Base-by-base conservation (phyloP, 148 eudicot genomes). In the Heliosperma pusillum region DNA sequence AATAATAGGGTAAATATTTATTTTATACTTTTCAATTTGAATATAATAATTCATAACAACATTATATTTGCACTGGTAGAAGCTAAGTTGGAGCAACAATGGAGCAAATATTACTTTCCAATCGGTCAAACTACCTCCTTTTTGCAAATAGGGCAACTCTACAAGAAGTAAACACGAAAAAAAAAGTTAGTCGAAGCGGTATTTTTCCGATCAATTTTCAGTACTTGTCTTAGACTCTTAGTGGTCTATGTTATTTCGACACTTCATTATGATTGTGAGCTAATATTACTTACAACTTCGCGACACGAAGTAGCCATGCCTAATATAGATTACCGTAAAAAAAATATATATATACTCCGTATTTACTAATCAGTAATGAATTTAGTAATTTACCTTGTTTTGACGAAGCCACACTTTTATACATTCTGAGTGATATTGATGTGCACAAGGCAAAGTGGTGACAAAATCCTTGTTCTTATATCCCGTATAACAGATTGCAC, bases 351-450 rank as follows among this genome's bases (percentile, higher is more conserved):
- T n/a, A n/a, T n/a, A n/a, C n/a, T n/a, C n/a, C n/a, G n/a, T n/a
- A n/a, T n/a, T n/a, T n/a, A n/a, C n/a, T n/a, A n/a, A n/a, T n/a
- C n/a, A n/a, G 70, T n/a, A 21, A 10, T 9, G 42, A 27, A 36
- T 24, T 20, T 84, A 91, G 93, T 88, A 27, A 36, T 24, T 20
- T 84, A 91, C 95, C 89, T 87, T 93, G 6, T 58, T 86, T 44
- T 72, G 70, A 71, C 30, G 68, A 82, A 93, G 75, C 98, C 98
- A 93, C 20, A 59, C 75, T 21, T 36, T 80, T 68, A 93, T 87
- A 78, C 97, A 93, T 3, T 86, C 67, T 16, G 89, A 71, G 82
- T 93, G 98, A 88, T 89, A 93, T 7, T 71, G 83, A 80, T 93
- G 98, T 5, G 81, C 74, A 72, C 97, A 93, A 62, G 97, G 91